phyloP scores from a whole-genome alignment of 352 stramenopile genomes.

The Globisporangium mamillatum region DNA sequence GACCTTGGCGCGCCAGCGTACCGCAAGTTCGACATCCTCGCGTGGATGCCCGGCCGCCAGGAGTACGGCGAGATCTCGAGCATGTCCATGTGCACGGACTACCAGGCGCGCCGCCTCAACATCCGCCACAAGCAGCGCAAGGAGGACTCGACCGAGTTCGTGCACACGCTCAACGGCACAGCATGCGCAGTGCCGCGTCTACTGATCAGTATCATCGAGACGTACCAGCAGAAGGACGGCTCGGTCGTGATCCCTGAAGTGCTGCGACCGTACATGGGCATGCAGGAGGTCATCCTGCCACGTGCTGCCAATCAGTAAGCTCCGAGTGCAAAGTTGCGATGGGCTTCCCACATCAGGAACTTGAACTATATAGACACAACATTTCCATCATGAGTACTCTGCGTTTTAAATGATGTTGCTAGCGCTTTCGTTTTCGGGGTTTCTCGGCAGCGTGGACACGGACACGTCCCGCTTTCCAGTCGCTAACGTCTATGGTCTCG shows the following conservation, averaged over 20 bases:
- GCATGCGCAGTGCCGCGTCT: conserved; percentile 77
- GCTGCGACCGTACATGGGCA: conserved; percentile 78
- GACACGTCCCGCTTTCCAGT: conserved; percentile 41
- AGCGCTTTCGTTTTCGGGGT: conserved; percentile 11
- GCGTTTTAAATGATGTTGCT: background rate
- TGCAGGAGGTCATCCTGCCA: conserved; percentile 57
- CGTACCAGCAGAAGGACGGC: conserved; percentile 76
- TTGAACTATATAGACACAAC: conserved; percentile 2
- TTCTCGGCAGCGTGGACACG: conserved; percentile 19
- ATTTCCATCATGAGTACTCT: background rate
- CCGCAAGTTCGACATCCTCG: conserved; percentile 86
- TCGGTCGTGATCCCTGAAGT: conserved; percentile 76
- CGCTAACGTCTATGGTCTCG: conserved; percentile 36
- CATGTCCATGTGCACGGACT: conserved; percentile 90
- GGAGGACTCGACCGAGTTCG: conserved; percentile 65
- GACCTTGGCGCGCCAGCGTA: conserved; percentile 80
- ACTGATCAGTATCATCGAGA: conserved; percentile 85
- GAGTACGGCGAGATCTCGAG: conserved; percentile 84
- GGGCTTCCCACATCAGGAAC: background rate
- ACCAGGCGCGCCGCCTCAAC: conserved; percentile 81
- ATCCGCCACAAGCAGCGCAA: conserved; percentile 78
- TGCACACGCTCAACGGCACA: conserved; percentile 88
- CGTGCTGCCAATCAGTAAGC: conserved; percentile 5
- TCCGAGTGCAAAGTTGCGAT: background rate
- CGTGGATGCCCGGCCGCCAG: conserved; percentile 80